Evolutionary conservation across 2,329 filamentous ascomycete genomes (phyloP).

Genomic region (Monilinia fructicola): DNA sequence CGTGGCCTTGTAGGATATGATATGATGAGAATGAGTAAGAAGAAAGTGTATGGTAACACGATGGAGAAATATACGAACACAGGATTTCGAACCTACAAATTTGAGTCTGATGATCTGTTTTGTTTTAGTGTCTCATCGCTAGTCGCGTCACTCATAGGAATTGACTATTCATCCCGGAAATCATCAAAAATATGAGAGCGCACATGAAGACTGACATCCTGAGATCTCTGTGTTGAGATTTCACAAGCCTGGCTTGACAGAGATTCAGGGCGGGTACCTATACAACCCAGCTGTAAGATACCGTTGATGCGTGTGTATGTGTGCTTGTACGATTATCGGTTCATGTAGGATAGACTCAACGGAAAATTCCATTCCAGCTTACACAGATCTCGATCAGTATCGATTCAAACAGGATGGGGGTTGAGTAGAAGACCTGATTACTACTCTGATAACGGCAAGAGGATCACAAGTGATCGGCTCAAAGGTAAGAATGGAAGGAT

Average conservation of each 20-base stretch:
- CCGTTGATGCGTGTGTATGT: not conserved
- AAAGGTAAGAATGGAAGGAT: not conserved
- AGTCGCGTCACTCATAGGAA: no score
- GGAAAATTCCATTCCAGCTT: not conserved
- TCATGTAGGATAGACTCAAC: slow-evolving; percentile 6
- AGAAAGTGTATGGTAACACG: not conserved
- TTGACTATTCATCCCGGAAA: no score
- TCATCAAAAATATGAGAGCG: not conserved
- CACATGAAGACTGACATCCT: not conserved
- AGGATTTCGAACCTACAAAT: not conserved
- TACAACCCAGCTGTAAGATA: not conserved
- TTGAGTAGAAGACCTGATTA: not conserved
- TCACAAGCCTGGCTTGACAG: not conserved
- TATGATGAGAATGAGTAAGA: not conserved
- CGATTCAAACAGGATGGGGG: not conserved
- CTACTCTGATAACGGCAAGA: not conserved
- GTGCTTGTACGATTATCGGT: not conserved
- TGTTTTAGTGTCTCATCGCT: no score
- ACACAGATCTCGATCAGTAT: not conserved
- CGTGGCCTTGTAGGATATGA: not conserved
- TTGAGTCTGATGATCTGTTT: not conserved
- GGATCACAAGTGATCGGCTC: not conserved
- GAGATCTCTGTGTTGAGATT: not conserved
- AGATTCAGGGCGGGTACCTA: not conserved
- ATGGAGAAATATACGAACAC: not conserved